Percentiles rank a stretch among this genome's conserved stretches.
phyloP scores from a whole-genome alignment of 2,329 filamentous ascomycete species.

The Diaporthe sp. region DNA sequence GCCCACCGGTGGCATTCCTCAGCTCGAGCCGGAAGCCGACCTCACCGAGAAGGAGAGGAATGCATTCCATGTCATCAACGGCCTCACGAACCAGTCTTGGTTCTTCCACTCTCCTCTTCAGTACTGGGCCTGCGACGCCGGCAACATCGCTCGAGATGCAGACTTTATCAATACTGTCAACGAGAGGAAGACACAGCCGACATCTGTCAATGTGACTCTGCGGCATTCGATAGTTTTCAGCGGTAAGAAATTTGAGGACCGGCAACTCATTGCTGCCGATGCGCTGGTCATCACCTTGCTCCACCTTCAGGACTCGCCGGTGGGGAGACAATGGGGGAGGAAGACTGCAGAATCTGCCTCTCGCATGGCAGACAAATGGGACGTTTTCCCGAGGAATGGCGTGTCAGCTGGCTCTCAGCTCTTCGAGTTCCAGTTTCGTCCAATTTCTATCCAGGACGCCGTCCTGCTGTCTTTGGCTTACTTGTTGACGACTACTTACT shows the following conservation, averaged over 20 bases:
- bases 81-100: constrained; percentile 72
- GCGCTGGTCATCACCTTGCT: constrained; percentile 82
- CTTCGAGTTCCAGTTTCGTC: constrained; percentile 83
- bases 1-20: constrained; percentile 41
- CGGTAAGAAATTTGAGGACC: constrained; percentile 79
- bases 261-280: constrained; percentile 76
- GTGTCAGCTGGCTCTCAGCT: constrained; percentile 66
- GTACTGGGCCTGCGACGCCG: constrained; percentile 79
- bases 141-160: constrained; percentile 66
- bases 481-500: constrained; percentile 70
- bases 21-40: constrained; percentile 45
- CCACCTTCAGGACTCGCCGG: constrained; percentile 71
- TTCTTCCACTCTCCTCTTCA: constrained; percentile 86
- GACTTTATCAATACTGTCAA: constrained; percentile 79
- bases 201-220: constrained; percentile 78
- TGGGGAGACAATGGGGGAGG: constrained; percentile 73
- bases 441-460: constrained; percentile 75
- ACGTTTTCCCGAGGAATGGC: constrained; percentile 71
- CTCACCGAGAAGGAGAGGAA: constrained; percentile 61
- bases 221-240: constrained; percentile 84
- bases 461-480: constrained; percentile 74
- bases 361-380: constrained; percentile 65
- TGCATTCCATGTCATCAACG: constrained; percentile 68
- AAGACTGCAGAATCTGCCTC: constrained; percentile 64
- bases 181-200: constrained; percentile 67